Percentiles rank a stretch among this genome's conserved stretches.
Conservation (phyloP, 371 early-diverging fungal species). For the Lichtheimia hyalospora region DNA sequence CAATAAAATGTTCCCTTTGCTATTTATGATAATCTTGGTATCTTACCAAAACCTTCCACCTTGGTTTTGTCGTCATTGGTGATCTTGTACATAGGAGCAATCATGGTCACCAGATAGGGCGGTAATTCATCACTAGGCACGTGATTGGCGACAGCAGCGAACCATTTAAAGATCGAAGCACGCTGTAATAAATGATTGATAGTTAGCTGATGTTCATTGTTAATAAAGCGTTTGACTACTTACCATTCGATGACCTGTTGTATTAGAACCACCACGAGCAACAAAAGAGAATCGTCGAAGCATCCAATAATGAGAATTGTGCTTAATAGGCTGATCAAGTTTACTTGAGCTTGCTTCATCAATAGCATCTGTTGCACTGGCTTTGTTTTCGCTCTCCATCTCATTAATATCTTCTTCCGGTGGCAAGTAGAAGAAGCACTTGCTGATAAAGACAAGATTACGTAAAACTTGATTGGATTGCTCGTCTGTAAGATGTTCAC, state of each 20-base stretch:
- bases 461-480: constrained; percentile 89
- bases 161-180: constrained; percentile 81
- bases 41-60: constrained; percentile 57
- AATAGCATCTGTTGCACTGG: constrained; percentile 26
- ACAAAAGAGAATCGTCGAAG: constrained; percentile 68
- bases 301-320: constrained; percentile 58
- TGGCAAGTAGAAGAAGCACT: constrained; percentile 61
- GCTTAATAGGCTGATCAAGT: constrained; percentile 24
- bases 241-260: constrained; percentile 29
- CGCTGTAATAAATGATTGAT: constrained; percentile 46
- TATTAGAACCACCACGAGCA: constrained; percentile 60
- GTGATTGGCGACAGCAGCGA: constrained; percentile 81
- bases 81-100: constrained; percentile 81
- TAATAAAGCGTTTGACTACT: not conserved
- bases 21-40: not conserved
- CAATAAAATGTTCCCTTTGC: not conserved
- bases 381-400: constrained; percentile 19
- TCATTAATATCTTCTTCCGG: constrained; percentile 45
- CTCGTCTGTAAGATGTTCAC: constrained; percentile 69
- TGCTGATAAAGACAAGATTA: constrained; percentile 90
- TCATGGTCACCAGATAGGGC: constrained; percentile 70
- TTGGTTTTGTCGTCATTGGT: constrained; percentile 73
- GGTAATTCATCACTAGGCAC: constrained; percentile 58
- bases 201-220: not conserved
- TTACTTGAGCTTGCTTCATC: constrained; percentile 6